A percentile compares a stretch with the other conserved stretches of the same genome.
phyloP scores from a whole-genome alignment of 176 grass and related monocot species.

The Musa troglodytarum region DNA sequence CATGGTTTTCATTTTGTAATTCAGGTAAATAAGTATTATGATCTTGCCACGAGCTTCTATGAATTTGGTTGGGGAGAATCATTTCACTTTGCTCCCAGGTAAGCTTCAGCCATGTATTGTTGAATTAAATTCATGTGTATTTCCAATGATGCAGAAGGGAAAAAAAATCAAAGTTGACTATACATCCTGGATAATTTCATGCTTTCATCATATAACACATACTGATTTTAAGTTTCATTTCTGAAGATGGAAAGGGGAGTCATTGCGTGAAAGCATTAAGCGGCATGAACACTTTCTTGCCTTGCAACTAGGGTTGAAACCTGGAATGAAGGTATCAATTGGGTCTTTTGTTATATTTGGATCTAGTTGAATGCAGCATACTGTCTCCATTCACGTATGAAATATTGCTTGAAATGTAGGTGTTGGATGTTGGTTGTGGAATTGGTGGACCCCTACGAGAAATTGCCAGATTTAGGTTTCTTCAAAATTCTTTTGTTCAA shows the following conservation, averaged over 20 bases:
- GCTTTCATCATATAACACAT: background rate
- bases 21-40: conserved; percentile 98
- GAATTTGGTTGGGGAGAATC: conserved; percentile 99
- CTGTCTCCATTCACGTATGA: background rate
- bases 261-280: conserved; percentile 90
- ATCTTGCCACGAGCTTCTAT: conserved; percentile 97
- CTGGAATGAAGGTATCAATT: conserved; percentile 71
- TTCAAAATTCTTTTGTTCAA: background rate
- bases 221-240: conserved; percentile 1
- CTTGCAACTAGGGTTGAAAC: conserved; percentile 74
- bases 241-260: conserved; percentile 88
- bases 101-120: background rate
- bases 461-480: conserved; percentile 92
- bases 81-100: conserved; percentile 99
- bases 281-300: conserved; percentile 92
- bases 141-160: background rate
- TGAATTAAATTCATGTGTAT: too few relatives aligned
- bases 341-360: background rate
- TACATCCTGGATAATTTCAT: conserved; percentile 3
- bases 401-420: conserved; percentile 35
- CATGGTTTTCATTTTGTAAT: background rate
- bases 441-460: conserved; percentile 95
- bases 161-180: background rate
- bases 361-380: background rate
- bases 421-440: conserved; percentile 92